A percentile compares a stretch with the other conserved stretches of the same genome.
Conservation (phyloP, 2,329 filamentous ascomycete species). For the Colletotrichum sp. region DNA sequence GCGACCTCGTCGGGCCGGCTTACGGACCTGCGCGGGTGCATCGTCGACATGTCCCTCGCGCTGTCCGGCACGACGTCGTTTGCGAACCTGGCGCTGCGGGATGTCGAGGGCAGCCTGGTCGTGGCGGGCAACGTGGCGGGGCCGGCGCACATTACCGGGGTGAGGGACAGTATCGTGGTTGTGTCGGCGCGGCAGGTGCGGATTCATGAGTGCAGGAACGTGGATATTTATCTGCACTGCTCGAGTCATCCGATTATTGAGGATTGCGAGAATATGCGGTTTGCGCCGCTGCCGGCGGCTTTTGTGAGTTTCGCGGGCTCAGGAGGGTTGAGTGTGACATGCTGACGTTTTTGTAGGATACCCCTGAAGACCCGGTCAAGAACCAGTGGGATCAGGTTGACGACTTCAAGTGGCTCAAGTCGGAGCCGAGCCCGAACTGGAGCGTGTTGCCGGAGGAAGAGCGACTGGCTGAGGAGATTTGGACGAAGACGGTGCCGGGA, state of each 20-base stretch:
- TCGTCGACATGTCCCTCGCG: constrained; percentile 81
- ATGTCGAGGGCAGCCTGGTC: constrained; percentile 73
- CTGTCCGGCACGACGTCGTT: constrained; percentile 65
- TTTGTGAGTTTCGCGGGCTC: constrained; percentile 60
- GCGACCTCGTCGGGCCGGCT: constrained; percentile 77
- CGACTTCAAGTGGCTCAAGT: constrained; percentile 97
- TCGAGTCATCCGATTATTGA: constrained; percentile 92
- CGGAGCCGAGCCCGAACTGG: constrained; percentile 89
- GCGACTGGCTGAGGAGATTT: constrained; percentile 66
- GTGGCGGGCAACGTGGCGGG: constrained; percentile 81
- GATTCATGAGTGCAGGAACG: constrained; percentile 85
- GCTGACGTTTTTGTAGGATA: constrained; percentile 24
- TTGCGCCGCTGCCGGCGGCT: constrained; percentile 73
- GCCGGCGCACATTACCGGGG: constrained; percentile 80
- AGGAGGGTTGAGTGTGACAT: not conserved
- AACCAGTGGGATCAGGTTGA: constrained; percentile 92
- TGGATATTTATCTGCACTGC: constrained; percentile 84
- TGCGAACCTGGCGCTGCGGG: constrained; percentile 70
- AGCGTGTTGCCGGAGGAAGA: constrained; percentile 66
- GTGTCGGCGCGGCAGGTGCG: constrained; percentile 86
- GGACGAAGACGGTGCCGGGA: constrained; percentile 72
- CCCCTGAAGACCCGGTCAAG: constrained; percentile 34
- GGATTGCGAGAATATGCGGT: constrained; percentile 78
- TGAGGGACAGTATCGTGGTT: constrained; percentile 77
- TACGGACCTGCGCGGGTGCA: constrained; percentile 70